A percentile compares a stretch with the other conserved stretches of the same genome.
Conservation (phyloP, 345 rosid species). For the Dovyalis caffra region DNA sequence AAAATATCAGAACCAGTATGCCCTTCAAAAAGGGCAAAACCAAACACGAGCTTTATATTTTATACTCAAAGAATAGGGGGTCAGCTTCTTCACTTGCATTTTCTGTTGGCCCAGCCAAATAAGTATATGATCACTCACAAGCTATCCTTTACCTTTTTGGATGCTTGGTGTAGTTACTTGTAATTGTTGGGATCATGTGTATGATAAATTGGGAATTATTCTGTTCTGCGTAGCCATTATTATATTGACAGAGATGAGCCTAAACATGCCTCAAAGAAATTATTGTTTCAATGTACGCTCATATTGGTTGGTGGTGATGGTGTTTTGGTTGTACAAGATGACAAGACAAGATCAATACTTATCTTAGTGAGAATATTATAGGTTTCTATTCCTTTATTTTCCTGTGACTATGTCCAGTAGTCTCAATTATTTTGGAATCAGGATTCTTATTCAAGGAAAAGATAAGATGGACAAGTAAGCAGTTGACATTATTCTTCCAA, state of each 20-base stretch:
- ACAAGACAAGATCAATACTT: slow-evolving; percentile 25
- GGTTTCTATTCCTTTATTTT: slow-evolving; percentile 20
- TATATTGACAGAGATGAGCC: slow-evolving; percentile 8
- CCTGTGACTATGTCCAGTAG: slow-evolving; percentile 7
- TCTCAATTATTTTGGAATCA: slow-evolving; percentile 12
- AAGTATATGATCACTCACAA: neutral
- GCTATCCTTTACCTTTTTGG: neutral
- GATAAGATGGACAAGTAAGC: slow-evolving; percentile 13
- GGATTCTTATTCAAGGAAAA: neutral
- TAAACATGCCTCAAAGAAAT: slow-evolving; percentile 12
- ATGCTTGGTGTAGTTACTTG: neutral
- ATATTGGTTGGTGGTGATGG: slow-evolving; percentile 10
- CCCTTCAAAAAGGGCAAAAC: neutral
- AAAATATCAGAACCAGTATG: neutral
- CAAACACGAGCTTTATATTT: no score
- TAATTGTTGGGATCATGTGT: neutral
- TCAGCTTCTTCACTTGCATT: neutral
- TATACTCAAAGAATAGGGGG: neutral
- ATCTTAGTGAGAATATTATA: slow-evolving; percentile 17
- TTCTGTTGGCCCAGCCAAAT: neutral
- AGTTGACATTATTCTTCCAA: slow-evolving; percentile 23
- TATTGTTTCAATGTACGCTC: slow-evolving; percentile 8
- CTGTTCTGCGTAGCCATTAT: neutral
- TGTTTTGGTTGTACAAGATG: slow-evolving; percentile 22
- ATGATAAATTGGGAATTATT: slow-evolving; percentile 5